Evolutionary conservation across 805 yeast species (phyloP).

Genomic region (Sugiyamaella mastotermitis): DNA sequence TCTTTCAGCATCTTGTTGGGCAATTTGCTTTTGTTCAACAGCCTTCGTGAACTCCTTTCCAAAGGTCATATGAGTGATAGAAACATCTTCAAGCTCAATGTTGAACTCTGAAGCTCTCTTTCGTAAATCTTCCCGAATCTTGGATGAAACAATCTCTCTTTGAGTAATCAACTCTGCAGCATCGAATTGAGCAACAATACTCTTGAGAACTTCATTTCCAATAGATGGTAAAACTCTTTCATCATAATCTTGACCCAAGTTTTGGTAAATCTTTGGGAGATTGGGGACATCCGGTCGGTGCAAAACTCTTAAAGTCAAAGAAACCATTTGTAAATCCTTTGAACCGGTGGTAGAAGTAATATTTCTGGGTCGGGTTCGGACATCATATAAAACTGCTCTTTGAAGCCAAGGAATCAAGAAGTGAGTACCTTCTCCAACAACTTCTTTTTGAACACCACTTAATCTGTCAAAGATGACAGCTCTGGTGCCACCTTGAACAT

Average conservation of each 20-base stretch:
- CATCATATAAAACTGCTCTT: constrained; percentile 83
- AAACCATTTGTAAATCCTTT: constrained; percentile 93
- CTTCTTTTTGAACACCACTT: constrained; percentile 80
- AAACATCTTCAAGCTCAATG: constrained; percentile 90
- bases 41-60: constrained; percentile 97
- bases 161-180: constrained; percentile 96
- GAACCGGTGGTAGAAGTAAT: constrained; percentile 95
- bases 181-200: constrained; percentile 89
- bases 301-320: constrained; percentile 84
- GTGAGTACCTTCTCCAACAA: constrained; percentile 95
- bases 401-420: constrained; percentile 95
- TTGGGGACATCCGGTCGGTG: constrained; percentile 86
- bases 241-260: constrained; percentile 89
- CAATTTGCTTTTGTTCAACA: constrained; percentile 97
- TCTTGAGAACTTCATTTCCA: constrained; percentile 84
- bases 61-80: constrained; percentile 96
- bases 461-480: constrained; percentile 94
- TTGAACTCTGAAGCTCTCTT: constrained; percentile 82
- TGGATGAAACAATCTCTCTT: constrained; percentile 87
- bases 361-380: constrained; percentile 87
- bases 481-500: constrained; percentile 92
- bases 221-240: constrained; percentile 90
- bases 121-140: constrained; percentile 80
- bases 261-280: constrained; percentile 84
- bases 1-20: constrained; percentile 98